These are phyloP conservation scores for Boletus bicolor DNA, from an alignment of 768 basidiomycete species.

Conservation along the genomic window DNA sequence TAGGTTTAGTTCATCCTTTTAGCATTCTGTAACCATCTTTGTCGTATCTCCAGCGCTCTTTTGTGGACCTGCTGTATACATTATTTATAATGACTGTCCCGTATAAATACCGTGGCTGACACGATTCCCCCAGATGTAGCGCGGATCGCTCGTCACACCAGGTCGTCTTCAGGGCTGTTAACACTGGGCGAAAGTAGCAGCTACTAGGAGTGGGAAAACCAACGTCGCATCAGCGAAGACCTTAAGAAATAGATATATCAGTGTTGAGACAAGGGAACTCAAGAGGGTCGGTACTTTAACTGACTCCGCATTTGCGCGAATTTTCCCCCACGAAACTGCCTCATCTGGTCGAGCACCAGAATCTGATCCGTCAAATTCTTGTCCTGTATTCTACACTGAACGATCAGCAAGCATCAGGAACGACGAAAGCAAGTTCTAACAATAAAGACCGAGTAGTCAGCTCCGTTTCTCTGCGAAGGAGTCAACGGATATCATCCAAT, in stretches of 20 bases:
- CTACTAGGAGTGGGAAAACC: conserved; percentile 92
- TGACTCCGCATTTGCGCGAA: conserved; percentile 77
- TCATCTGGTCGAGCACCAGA: conserved; percentile 97
- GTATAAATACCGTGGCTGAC: neutral
- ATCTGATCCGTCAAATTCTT: conserved; percentile 99
- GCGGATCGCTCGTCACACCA: neutral
- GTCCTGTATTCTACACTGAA: conserved; percentile 79
- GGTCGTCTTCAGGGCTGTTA: neutral
- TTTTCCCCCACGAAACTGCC: conserved; percentile 98
- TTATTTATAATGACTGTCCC: conserved; percentile 10
- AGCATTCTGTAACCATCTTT: neutral
- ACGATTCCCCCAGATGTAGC: neutral
- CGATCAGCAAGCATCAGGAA: neutral
- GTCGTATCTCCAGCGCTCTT: neutral
- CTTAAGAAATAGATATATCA: conserved; percentile 24
- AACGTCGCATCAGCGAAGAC: conserved; percentile 97
- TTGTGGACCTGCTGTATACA: conserved; percentile 6
- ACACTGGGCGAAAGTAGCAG: conserved; percentile 82
- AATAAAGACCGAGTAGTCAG: conserved; percentile 96
- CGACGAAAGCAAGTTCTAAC: conserved; percentile 39
- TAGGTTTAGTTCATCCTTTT: neutral
- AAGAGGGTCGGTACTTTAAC: conserved; percentile 57
- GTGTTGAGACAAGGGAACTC: neutral
- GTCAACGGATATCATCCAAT: conserved; percentile 1
- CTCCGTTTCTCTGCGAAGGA: conserved; percentile 80